Base-by-base conservation (phyloP, 2,329 filamentous ascomycete genomes). In the Alternaria ethzedia region DNA sequence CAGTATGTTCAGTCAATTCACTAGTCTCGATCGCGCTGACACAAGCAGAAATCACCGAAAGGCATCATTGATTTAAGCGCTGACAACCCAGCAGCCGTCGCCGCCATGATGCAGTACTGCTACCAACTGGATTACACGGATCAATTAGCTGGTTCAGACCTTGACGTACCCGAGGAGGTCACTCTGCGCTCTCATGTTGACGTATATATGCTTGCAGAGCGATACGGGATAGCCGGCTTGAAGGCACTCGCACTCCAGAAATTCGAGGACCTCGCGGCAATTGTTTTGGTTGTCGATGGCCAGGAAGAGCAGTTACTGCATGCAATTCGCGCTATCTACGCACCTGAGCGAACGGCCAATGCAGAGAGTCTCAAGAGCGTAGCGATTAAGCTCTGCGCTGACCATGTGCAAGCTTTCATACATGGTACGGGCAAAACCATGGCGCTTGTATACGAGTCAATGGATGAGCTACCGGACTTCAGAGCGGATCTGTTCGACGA, bases 91-190 rank as follows among this genome's bases (percentile, higher is more conserved):
- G 68, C 67, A 36, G 72, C 75, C 41, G 74, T 78, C 11, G 70
- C 75, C 9, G 74, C 75, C 6, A 77, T 78, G 76, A 72, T 78
- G 57, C 74, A 76, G 49, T 78, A 76, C 51, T 75, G 70, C 54
- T 78, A 78, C 44, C 71, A 75, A 23, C 61, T 77, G 23, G 73
- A 77, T 50, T 76, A 78, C 44, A 68, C 56, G 52, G 74, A 78
- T 46, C 70, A 66, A 20, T 60, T 71, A 20, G 20, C 69, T n/a
- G 64, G 67, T 28, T 54, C 67, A 1, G 71, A 70, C 43, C 49
- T 62, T 11, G 59, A 63, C 13, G 67, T 70, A 23, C 70, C 74
- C 36, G 68, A 69, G 17, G 68, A 70, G 6, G 65, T 68, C 20
- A 68, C 74, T 11, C 61, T 76, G 5, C 63, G 63, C 36, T 71